These are phyloP conservation scores for Solanum hybrid DNA, from an alignment of 305 asterid genomes.

Conservation along the genomic window DNA sequence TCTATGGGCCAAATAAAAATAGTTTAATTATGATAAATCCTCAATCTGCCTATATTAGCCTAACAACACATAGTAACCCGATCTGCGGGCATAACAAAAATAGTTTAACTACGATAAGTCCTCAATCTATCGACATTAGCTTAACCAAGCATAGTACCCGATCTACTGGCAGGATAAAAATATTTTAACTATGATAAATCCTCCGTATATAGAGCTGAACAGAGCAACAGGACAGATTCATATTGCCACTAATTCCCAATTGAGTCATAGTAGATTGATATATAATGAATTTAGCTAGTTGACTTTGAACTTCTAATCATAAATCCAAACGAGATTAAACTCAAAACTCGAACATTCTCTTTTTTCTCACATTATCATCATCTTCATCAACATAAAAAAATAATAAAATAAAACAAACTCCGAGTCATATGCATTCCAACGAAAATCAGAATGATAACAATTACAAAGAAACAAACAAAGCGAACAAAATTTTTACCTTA, in stretches of 20 bases:
- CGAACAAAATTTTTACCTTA: conserved; percentile 32
- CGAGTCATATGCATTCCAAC: conserved; percentile 14
- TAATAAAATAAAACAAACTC: background rate
- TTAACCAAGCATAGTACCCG: background rate
- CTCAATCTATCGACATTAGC: background rate
- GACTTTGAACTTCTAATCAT: background rate
- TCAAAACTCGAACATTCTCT: background rate
- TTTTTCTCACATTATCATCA: background rate
- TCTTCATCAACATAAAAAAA: background rate
- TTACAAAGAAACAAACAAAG: background rate
- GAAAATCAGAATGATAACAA: conserved; percentile 9
- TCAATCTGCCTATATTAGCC: background rate
- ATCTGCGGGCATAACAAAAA: background rate
- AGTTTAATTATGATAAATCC: background rate
- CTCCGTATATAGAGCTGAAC: background rate
- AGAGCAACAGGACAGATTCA: background rate
- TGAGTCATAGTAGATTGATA: background rate
- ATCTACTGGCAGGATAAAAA: background rate
- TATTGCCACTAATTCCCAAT: background rate
- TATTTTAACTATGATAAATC: background rate
- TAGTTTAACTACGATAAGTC: background rate
- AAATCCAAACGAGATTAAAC: background rate
- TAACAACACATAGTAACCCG: background rate
- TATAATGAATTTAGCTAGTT: background rate
- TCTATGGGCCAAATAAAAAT: background rate